Evolutionary conservation across 2,329 filamentous ascomycete species (phyloP).

Genomic region (Phaeosphaeriaceae sp.): DNA sequence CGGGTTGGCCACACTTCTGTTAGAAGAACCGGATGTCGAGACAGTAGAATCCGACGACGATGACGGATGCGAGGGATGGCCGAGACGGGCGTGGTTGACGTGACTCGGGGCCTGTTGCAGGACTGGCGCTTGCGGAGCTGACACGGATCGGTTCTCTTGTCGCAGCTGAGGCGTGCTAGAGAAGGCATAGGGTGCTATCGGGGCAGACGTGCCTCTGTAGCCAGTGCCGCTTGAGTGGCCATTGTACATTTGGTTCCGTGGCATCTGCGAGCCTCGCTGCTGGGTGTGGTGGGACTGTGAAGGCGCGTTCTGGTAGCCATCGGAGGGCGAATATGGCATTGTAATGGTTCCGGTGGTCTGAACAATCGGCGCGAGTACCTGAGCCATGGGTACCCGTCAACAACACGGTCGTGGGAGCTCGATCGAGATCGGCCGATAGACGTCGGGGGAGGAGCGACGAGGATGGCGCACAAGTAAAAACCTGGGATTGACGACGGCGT

Average conservation of each 20-base stretch:
- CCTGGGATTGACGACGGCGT: background rate
- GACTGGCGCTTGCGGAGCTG: constrained; percentile 58
- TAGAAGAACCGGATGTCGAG: constrained; percentile 60
- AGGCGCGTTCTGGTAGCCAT: constrained; percentile 53
- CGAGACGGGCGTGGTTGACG: constrained; percentile 35
- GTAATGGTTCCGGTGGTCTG: constrained; percentile 56
- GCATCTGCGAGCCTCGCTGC: constrained; percentile 50
- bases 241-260: constrained; percentile 54
- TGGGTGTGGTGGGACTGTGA: constrained; percentile 46
- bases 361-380: constrained; percentile 57
- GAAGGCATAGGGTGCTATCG: constrained; percentile 60
- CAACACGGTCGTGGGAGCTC: constrained; percentile 25
- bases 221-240: constrained; percentile 46
- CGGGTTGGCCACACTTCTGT: constrained; percentile 50
- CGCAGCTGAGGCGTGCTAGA: constrained; percentile 62
- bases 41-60: constrained; percentile 52
- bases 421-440: constrained; percentile 23
- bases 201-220: constrained; percentile 53
- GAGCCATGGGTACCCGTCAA: constrained; percentile 47
- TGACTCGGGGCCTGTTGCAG: constrained; percentile 36
- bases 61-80: constrained; percentile 48
- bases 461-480: constrained; percentile 14
- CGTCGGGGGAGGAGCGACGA: constrained; percentile 23
- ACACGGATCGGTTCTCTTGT: constrained; percentile 62
- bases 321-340: constrained; percentile 59